These are phyloP conservation scores for Platanthera guangdongensis DNA, from an alignment of 106 monocot species.

Conservation along the genomic window DNA sequence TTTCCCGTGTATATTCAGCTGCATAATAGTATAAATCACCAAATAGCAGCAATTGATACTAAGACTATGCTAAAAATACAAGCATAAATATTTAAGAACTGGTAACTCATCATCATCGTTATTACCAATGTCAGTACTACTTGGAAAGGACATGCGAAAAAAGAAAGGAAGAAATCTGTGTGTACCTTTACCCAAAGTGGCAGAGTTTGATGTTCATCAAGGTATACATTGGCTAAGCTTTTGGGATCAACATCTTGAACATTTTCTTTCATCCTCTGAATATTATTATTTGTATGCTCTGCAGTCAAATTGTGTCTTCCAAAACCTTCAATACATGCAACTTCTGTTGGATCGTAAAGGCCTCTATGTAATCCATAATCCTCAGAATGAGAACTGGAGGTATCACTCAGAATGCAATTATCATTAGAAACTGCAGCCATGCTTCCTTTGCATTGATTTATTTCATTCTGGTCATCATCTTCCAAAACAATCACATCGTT, in stretches of 20 bases:
- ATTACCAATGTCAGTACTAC: neutral
- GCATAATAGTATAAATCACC: neutral
- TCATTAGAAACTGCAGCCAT: conserved; percentile 1
- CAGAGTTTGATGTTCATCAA: conserved; percentile 34
- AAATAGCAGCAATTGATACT: neutral
- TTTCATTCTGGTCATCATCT: conserved; percentile 2
- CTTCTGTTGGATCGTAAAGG: conserved; percentile 15
- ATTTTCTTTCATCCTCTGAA: conserved; percentile 13
- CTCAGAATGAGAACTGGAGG: conserved; percentile 14
- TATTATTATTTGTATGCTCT: conserved; percentile 7
- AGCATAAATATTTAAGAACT: too few relatives aligned
- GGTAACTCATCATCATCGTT: neutral
- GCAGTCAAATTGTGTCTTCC: conserved; percentile 12
- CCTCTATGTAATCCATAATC: conserved; percentile 9
- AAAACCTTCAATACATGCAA: conserved; percentile 21
- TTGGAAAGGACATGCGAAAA: neutral
- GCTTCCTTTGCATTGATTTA: conserved; percentile 3
- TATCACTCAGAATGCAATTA: conserved; percentile 8
- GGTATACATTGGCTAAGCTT: conserved; percentile 11
- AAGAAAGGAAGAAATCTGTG: neutral
- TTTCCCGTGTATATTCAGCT: neutral
- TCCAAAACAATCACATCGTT: neutral
- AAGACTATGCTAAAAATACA: neutral
- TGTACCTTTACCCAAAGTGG: conserved; percentile 87
- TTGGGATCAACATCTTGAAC: conserved; percentile 20